Base-by-base conservation (phyloP, 441 rosid species). In the California macrophylla region DNA sequence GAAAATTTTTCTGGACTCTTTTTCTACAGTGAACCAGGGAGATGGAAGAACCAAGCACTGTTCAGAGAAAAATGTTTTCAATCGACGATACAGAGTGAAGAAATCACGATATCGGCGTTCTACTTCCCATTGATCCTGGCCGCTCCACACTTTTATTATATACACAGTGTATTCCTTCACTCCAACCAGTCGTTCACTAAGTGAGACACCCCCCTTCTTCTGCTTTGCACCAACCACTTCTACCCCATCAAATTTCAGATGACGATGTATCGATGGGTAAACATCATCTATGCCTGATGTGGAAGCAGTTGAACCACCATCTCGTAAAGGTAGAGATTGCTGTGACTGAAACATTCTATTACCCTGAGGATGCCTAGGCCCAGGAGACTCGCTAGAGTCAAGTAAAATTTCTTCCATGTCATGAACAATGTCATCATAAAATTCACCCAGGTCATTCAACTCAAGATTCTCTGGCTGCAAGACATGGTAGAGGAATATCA, bases 351-450 rank as follows among this genome's bases (percentile, higher is more conserved):
- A 82, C 82, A 74, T 78, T 76, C 67, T 80, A 72, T 77, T 85
- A 74, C 76, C 83, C 75, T 79, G 89, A 61, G 83, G 72, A 78
- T 84, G 84, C 78, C 83, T 81, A 58, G 86, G 73, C 72, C 93
- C 86, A 36, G 88, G 86, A 77, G 96, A 90, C 71, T 86, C 98
- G 18, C 77, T 71, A 56, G 91, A 87, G 73, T 92, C 93, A 0
- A 94, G 94, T 78, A 94, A 80, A 77, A 94, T 84, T 81, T 94
- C 96, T 80, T 94, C 97, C 99, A 94, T 94, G 74, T 94, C 99
- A 78, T 89, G 88, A 71, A 94, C 93, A 81, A 94, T 80, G 71
- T 92, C 99, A 79, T 90, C 89, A 63, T 86, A 85, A 75, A 85
- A 83, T 67, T 85, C 89, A 69, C 62, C 62, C 8, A 54, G 28